phyloP scores from a whole-genome alignment of 139 green algal species.

The Monoraphidium neglectum region DNA sequence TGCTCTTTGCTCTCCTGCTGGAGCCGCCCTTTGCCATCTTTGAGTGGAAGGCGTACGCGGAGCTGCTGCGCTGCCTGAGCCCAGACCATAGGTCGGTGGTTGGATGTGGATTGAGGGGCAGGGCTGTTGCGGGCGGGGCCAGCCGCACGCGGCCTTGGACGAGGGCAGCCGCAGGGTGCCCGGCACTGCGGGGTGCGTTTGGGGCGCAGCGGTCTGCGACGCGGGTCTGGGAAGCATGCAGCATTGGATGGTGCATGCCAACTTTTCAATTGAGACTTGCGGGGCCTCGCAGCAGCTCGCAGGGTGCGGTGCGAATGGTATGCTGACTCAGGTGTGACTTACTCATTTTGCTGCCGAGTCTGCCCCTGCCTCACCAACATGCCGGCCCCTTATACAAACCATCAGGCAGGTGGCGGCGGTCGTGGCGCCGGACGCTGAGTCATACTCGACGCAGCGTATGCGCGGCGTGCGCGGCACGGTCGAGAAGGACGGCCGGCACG shows the following conservation, averaged over 20 bases:
- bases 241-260: no score
- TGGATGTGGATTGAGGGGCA: no score
- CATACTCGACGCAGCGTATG: slow-evolving; percentile 7
- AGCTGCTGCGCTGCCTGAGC: background rate
- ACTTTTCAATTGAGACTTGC: no score
- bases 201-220: no score
- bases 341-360: background rate
- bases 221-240: no score
- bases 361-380: background rate
- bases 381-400: background rate
- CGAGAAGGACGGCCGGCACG: slow-evolving; percentile 28
- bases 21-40: slow-evolving; percentile 21
- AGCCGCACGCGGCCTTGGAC: no score
- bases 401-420: slow-evolving; percentile 22
- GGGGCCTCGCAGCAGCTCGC: no score
- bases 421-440: slow-evolving; percentile 3
- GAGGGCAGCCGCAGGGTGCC: no score
- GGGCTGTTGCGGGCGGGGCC: no score
- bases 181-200: no score
- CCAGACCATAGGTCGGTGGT: slow-evolving; percentile 8
- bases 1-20: slow-evolving; percentile 21
- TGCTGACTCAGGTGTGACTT: no score
- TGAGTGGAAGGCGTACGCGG: slow-evolving; percentile 18
- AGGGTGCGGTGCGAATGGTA: no score
- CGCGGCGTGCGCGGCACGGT: slow-evolving; percentile 1